Base-by-base conservation (phyloP, 2,329 filamentous ascomycete species). In the Fusarium nanum region DNA sequence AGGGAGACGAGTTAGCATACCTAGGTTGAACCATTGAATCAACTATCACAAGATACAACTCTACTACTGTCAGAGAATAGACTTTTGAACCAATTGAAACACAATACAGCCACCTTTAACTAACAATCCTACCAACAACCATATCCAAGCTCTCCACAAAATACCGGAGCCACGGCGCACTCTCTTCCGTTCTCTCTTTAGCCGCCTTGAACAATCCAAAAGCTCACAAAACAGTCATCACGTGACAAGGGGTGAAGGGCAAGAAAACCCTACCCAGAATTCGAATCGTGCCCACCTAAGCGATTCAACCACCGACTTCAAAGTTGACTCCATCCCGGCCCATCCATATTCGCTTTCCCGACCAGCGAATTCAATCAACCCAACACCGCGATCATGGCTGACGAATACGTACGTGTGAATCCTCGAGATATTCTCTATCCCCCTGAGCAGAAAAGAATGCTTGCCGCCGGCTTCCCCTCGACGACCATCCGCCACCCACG, bases 351-450 rank as follows among this genome's bases (percentile, higher is more conserved):
- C 80, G 81, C 78, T 78, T 76, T 79, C 81, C 81, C 82, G 81
- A 82, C 78, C 78, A 81, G 82, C 81, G 80, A 83, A 81, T 80
- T 76, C 77, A 76, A 77, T 75, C 77, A 78, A 77, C 76, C 79
- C 76, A 79, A 78, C 77, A 84, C 81, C 84, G 83, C 81, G 82
- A 86, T 79, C 86, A 95, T 95, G 93, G 93, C 93, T 90, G 93
- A 95, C 88, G 91, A 94, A 87, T 96, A 96, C 87, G 92, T 94
- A 88, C 85, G 92, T 92, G 75, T 71, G 61, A 53, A 53, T 37
- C 75, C 76, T 54, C 75, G 61, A 66, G 45, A 66, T 52, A 65
- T 23, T 40, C 62, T 61, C 42, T 45, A 13, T 28, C 30, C 49
- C 30, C 32, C 37, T 53, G 22, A 53, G 34, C 34, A 74, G 37